Conservation (phyloP, 2,329 filamentous ascomycete genomes). For the Colletotrichum sp. region DNA sequence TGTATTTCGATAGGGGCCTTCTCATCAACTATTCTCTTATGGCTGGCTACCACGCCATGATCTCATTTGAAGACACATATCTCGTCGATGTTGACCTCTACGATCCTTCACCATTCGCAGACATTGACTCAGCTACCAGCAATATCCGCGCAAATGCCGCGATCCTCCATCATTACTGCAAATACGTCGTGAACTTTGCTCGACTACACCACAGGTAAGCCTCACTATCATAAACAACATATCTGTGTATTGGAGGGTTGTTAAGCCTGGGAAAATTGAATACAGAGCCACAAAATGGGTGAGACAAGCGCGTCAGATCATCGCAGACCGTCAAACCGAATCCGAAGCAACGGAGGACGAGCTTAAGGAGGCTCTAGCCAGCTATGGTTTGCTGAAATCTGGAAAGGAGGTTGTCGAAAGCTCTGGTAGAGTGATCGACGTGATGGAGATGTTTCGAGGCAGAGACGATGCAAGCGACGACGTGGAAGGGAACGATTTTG, state of each 20-base stretch:
- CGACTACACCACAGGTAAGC: not conserved
- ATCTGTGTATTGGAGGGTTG: not conserved
- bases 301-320: not conserved
- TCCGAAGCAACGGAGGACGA: not conserved
- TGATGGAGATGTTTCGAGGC: not conserved
- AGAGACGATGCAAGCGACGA: not conserved
- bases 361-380: not conserved
- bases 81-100: not conserved
- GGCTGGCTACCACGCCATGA: not conserved
- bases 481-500: not conserved
- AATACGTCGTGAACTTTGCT: not conserved
- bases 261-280: not conserved
- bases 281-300: conserved; percentile 5
- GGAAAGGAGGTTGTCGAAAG: not conserved
- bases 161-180: conserved; percentile 1
- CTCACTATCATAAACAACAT: not conserved
- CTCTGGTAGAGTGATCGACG: not conserved
- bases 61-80: not conserved
- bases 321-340: not conserved
- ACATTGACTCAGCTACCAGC: not conserved
- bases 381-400: not conserved
- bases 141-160: conserved; percentile 1
- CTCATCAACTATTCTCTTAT: not conserved
- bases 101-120: not conserved
- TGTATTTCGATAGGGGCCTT: conserved; percentile 2